Percentiles rank a stretch among this genome's conserved stretches.
These are phyloP conservation scores for Biscogniauxia marginata DNA, from an alignment of 2,329 filamentous ascomycete species.

Conservation along the genomic window DNA sequence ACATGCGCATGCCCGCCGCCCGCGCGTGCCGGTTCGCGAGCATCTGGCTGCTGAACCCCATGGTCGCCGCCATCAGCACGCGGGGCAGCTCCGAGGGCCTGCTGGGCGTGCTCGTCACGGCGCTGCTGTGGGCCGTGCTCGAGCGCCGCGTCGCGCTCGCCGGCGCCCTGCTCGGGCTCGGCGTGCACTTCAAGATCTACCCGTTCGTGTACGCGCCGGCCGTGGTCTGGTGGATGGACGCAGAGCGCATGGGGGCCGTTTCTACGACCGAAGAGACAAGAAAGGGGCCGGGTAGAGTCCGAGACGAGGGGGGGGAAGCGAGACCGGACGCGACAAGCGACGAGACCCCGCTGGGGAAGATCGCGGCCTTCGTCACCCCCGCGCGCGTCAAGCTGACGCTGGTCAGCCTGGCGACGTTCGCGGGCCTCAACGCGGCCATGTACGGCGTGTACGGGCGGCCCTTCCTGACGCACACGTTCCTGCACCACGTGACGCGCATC, in stretches of 20 bases:
- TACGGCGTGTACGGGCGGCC: constrained; percentile 73
- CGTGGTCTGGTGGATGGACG: constrained; percentile 78
- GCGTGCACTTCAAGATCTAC: constrained; percentile 98
- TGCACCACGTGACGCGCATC: constrained; percentile 88
- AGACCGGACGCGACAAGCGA: neutral
- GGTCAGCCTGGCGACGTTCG: constrained; percentile 71
- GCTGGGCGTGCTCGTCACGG: constrained; percentile 79
- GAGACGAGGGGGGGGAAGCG: constrained; percentile 3
- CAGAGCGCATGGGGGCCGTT: constrained; percentile 42
- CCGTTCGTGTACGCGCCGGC: constrained; percentile 91
- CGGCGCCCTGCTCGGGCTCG: constrained; percentile 73
- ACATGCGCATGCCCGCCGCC: constrained; percentile 45
- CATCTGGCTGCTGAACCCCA: constrained; percentile 94
- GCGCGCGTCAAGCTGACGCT: constrained; percentile 58
- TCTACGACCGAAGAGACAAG: no score
- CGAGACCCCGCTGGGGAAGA: constrained; percentile 24
- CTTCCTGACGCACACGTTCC: constrained; percentile 86
- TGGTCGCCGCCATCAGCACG: constrained; percentile 97
- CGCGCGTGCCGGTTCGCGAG: constrained; percentile 73
- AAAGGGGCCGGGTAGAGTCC: neutral
- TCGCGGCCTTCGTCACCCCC: constrained; percentile 48
- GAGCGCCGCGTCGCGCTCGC: constrained; percentile 61
- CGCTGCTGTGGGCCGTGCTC: constrained; percentile 78
- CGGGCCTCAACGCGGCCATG: constrained; percentile 74
- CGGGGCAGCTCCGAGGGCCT: constrained; percentile 91